A percentile compares a stretch with the other conserved stretches of the same genome.
Conservation (phyloP, 2,329 filamentous ascomycete species). For the Trichoderma harzianum region DNA sequence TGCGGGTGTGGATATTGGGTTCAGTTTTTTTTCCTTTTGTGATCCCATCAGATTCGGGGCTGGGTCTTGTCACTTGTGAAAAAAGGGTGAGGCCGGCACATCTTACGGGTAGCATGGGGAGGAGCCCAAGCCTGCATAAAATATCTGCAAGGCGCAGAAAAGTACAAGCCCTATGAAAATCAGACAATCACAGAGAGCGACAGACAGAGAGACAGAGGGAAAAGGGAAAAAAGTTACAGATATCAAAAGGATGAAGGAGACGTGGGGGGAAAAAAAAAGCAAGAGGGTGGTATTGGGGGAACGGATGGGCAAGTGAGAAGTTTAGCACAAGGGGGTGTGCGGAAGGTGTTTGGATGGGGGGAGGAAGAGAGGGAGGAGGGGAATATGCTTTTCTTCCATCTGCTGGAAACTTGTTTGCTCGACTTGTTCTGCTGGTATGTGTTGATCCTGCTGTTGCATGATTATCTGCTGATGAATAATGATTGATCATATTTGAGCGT, state of each 20-base stretch:
- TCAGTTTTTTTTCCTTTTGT: not conserved
- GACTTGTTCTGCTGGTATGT: not conserved
- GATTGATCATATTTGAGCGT: not conserved
- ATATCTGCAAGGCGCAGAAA: not conserved
- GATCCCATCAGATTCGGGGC: not conserved
- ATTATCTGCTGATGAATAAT: constrained; percentile 13
- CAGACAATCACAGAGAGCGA: not conserved
- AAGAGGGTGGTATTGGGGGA: not conserved
- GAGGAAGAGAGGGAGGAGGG: not conserved
- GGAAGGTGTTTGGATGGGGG: not conserved
- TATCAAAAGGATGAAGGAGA: not conserved
- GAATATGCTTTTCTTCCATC: not conserved
- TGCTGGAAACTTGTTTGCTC: not conserved
- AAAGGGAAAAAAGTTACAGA: not conserved
- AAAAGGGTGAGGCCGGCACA: not conserved
- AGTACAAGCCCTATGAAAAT: not conserved
- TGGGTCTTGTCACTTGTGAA: not conserved
- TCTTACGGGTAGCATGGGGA: not conserved
- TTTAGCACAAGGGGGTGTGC: not conserved
- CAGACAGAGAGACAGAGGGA: not conserved
- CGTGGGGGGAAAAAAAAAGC: not conserved
- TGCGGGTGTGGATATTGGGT: not conserved
- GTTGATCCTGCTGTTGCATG: not conserved
- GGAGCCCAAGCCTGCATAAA: not conserved
- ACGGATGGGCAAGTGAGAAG: not conserved